Conservation (phyloP, 129 eudicot genomes). For the Oenanthe sinensis region DNA sequence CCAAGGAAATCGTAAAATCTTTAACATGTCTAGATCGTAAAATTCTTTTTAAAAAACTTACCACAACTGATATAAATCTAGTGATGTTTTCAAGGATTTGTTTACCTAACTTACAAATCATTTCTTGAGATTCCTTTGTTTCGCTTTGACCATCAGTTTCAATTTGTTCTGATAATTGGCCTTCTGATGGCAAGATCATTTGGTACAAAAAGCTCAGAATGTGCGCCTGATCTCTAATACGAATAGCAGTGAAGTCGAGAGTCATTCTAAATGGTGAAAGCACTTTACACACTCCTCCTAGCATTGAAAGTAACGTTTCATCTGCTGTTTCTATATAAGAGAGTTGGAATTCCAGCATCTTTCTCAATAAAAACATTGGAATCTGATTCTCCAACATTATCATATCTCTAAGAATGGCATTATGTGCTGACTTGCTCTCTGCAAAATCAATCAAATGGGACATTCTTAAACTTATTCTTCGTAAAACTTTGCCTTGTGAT, state of each 20-base stretch:
- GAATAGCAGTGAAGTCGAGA: slow-evolving; percentile 12
- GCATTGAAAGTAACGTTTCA: slow-evolving; percentile 22
- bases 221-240: slow-evolving; percentile 28
- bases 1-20: slow-evolving; percentile 35
- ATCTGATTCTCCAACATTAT: slow-evolving; percentile 71
- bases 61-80: slow-evolving; percentile 8
- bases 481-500: slow-evolving; percentile 7
- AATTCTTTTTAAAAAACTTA: slow-evolving; percentile 19
- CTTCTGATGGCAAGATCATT: slow-evolving; percentile 32
- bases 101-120: slow-evolving; percentile 1
- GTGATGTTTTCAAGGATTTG: slow-evolving; percentile 7
- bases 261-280: slow-evolving; percentile 43
- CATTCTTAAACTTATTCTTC: slow-evolving; percentile 28
- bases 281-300: slow-evolving; percentile 32
- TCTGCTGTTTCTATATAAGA: slow-evolving; percentile 18
- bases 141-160: slow-evolving; percentile 16
- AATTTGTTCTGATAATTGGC: slow-evolving; percentile 11
- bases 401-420: slow-evolving; percentile 51
- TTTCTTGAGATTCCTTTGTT: slow-evolving; percentile 11
- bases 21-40: slow-evolving; percentile 23
- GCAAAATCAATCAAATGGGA: slow-evolving; percentile 37
- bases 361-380: slow-evolving; percentile 39
- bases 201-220: slow-evolving; percentile 50
- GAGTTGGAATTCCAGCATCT: slow-evolving; percentile 34
- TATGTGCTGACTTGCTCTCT: slow-evolving; percentile 39